Conservation (phyloP, 768 basidiomycete species). For the Tulasnella sp. region DNA sequence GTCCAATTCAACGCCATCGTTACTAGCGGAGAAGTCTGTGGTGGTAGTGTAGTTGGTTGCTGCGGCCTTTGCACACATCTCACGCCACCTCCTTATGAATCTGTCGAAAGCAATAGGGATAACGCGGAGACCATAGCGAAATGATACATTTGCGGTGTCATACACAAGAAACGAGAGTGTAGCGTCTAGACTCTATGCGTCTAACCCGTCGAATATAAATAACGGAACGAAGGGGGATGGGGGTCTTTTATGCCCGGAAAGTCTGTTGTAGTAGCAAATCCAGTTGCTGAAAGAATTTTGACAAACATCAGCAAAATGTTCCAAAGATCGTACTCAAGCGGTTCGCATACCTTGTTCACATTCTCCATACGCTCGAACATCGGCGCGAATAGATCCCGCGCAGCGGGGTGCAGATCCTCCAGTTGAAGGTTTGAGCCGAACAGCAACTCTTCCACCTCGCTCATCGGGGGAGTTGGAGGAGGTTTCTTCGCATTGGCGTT, state of each 20-base stretch:
- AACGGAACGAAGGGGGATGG: background rate
- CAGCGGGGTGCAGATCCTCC: constrained; percentile 57
- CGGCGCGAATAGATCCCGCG: constrained; percentile 61
- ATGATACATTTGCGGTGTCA: background rate
- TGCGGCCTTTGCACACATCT: background rate
- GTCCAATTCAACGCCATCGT: constrained; percentile 17
- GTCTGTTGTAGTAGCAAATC: constrained; percentile 10
- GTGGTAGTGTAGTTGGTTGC: background rate
- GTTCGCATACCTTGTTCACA: constrained; percentile 59
- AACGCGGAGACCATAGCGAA: background rate
- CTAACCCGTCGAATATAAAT: constrained; percentile 6
- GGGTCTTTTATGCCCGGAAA: background rate
- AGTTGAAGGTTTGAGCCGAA: constrained; percentile 60
- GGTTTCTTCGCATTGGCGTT: constrained; percentile 38
- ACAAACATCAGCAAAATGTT: background rate
- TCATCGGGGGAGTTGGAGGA: constrained; percentile 46
- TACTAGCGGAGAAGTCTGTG: background rate
- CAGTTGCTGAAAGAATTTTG: constrained; percentile 3
- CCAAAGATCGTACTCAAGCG: background rate
- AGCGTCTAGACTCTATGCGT: background rate
- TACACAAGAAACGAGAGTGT: background rate
- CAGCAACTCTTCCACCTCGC: constrained; percentile 46
- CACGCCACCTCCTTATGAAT: background rate
- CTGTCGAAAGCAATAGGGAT: background rate
- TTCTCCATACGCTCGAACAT: constrained; percentile 69